Percentiles rank a stretch among this genome's conserved stretches.
Evolutionary conservation across 257 asterid species (phyloP).

Genomic region (Cordia subcordata): DNA sequence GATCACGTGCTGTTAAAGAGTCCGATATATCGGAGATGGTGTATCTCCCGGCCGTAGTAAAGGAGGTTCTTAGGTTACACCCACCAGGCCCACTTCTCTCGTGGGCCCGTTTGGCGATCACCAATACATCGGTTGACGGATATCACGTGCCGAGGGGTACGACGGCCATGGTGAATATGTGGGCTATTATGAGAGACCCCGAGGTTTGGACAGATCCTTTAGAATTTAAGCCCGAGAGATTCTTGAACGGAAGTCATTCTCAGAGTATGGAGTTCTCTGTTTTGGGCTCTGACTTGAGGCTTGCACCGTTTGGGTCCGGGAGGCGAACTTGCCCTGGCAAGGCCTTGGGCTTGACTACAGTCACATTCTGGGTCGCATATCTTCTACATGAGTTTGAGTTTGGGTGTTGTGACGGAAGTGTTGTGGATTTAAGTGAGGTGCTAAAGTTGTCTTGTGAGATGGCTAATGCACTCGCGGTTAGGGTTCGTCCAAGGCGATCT

Average conservation of each 20-base stretch:
- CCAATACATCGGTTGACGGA: constrained; percentile 57
- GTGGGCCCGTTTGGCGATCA: constrained; percentile 72
- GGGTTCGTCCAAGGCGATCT: constrained; percentile 30
- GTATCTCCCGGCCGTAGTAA: constrained; percentile 63
- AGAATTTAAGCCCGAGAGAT: constrained; percentile 57
- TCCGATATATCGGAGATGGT: constrained; percentile 42
- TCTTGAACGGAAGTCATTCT: constrained; percentile 8
- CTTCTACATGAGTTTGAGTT: constrained; percentile 57
- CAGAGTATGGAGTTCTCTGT: constrained; percentile 22
- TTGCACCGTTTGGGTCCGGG: constrained; percentile 89
- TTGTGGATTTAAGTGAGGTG: constrained; percentile 49
- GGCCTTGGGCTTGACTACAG: constrained; percentile 51
- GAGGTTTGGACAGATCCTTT: constrained; percentile 53
- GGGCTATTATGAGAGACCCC: constrained; percentile 79
- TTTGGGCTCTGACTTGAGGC: constrained; percentile 60
- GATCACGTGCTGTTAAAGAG: constrained; percentile 44
- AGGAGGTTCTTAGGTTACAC: constrained; percentile 68
- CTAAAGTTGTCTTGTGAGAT: constrained; percentile 51
- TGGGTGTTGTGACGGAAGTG: not conserved
- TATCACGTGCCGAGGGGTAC: constrained; percentile 65
- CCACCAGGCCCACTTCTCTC: constrained; percentile 94
- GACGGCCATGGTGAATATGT: constrained; percentile 85
- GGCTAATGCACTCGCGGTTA: constrained; percentile 59
- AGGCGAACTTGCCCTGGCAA: constrained; percentile 82
- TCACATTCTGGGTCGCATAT: constrained; percentile 61